Percentiles rank a stretch among this genome's conserved stretches.
These are phyloP conservation scores for Zygoascus hellenicus DNA, from an alignment of 1,139 yeast genomes.

Conservation along the genomic window DNA sequence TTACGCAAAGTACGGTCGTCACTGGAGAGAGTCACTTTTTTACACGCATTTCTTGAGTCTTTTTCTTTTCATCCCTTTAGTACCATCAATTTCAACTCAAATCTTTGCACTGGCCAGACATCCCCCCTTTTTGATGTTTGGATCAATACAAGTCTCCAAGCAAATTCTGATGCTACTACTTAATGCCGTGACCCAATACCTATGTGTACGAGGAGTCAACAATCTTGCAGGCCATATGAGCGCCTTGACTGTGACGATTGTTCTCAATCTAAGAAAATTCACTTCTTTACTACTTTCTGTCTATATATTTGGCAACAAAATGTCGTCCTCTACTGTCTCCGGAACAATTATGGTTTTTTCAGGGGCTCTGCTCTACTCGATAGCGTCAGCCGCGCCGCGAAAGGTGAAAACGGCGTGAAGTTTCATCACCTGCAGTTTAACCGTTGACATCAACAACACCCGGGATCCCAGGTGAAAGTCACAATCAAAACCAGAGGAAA, in stretches of 20 bases:
- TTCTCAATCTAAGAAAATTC: slow-evolving; percentile 55
- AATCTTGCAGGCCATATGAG: slow-evolving; percentile 50
- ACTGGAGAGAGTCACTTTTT: slow-evolving; percentile 62
- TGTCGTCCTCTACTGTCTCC: slow-evolving; percentile 36
- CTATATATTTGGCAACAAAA: slow-evolving; percentile 42
- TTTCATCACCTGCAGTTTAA: neutral
- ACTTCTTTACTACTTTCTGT: slow-evolving; percentile 52
- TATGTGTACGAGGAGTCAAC: slow-evolving; percentile 66
- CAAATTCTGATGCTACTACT: slow-evolving; percentile 28
- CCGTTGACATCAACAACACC: neutral
- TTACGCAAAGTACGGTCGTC: slow-evolving; percentile 46
- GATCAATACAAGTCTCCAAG: slow-evolving; percentile 12
- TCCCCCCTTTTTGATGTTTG: slow-evolving; percentile 7
- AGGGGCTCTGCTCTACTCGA: slow-evolving; percentile 48
- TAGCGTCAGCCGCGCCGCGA: slow-evolving; percentile 1
- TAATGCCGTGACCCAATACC: slow-evolving; percentile 56
- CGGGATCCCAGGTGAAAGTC: neutral
- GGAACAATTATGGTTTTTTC: slow-evolving; percentile 49
- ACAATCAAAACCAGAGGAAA: too few species aligned
- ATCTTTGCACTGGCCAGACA: slow-evolving; percentile 11
- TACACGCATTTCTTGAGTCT: slow-evolving; percentile 54
- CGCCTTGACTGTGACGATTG: slow-evolving; percentile 58
- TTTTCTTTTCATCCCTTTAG: slow-evolving; percentile 46
- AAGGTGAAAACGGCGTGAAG: slow-evolving; percentile 10
- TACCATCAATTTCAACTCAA: slow-evolving; percentile 15